Percentiles rank a stretch among this genome's conserved stretches.
These are phyloP conservation scores for Teunomyces funiuensis DNA, from an alignment of 805 yeast genomes.

Conservation along the genomic window DNA sequence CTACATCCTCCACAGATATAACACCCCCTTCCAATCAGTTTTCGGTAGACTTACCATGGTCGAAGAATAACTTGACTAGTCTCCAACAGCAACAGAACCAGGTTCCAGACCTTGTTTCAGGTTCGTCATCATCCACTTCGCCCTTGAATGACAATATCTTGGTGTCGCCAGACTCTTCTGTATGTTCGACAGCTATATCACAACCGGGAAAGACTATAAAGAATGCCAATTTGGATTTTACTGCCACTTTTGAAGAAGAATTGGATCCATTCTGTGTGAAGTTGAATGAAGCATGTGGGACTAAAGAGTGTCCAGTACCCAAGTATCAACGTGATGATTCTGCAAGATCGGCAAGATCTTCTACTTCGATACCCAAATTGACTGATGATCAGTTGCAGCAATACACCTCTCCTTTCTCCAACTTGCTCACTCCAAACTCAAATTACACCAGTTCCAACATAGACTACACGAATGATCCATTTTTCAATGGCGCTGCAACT, in stretches of 20 bases:
- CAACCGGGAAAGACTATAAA: slow-evolving; percentile 4
- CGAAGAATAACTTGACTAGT: slow-evolving; percentile 19
- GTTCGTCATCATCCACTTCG: slow-evolving; percentile 34
- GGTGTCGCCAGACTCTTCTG: slow-evolving; percentile 33
- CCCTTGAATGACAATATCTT: slow-evolving; percentile 37
- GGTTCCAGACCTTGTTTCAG: slow-evolving; percentile 37
- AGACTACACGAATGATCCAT: slow-evolving; percentile 18
- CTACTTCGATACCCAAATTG: background rate
- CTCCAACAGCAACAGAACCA: slow-evolving; percentile 8
- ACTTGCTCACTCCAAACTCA: slow-evolving; percentile 18
- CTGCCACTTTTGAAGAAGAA: slow-evolving; percentile 57
- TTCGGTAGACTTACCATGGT: slow-evolving; percentile 59
- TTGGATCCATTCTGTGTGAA: slow-evolving; percentile 74
- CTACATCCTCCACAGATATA: slow-evolving; percentile 5
- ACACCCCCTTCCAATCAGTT: slow-evolving; percentile 19
- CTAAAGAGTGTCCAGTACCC: slow-evolving; percentile 67
- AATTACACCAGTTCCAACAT: slow-evolving; percentile 19
- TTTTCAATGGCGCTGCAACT: slow-evolving; percentile 10
- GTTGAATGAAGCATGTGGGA: slow-evolving; percentile 82
- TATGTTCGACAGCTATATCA: slow-evolving; percentile 9
- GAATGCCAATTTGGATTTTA: slow-evolving; percentile 7
- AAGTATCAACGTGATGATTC: slow-evolving; percentile 24
- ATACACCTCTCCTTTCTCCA: slow-evolving; percentile 21
- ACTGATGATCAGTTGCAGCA: slow-evolving; percentile 8
- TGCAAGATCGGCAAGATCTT: slow-evolving; percentile 1